A percentile compares a stretch with the other conserved stretches of the same genome.
Conservation (phyloP, 768 basidiomycete genomes). For the Chalciporus piperatus region DNA sequence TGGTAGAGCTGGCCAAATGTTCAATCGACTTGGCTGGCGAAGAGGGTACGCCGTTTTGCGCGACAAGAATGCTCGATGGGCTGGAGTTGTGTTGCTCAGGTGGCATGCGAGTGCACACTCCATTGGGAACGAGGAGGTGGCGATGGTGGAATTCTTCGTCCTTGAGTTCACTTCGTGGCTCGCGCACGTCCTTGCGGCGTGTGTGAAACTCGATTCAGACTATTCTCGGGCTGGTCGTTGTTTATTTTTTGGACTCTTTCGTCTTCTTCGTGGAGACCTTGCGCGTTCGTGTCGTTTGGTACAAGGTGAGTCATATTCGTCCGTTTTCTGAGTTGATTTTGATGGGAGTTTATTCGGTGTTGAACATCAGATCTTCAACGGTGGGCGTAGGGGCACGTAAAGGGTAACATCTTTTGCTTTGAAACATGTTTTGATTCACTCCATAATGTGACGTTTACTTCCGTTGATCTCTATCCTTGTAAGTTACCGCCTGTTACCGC, state of each 20-base stretch:
- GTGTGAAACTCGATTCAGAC: conserved; percentile 35
- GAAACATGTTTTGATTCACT: neutral
- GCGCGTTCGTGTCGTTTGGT: neutral
- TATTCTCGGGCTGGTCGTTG: conserved; percentile 27
- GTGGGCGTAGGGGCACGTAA: neutral
- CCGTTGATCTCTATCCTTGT: no score
- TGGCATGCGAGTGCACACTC: conserved; percentile 4
- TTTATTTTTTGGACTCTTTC: conserved; percentile 10
- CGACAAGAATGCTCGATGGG: neutral
- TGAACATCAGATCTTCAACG: neutral
- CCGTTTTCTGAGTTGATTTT: neutral
- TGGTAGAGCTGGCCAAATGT: no score
- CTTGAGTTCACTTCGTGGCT: conserved; percentile 31
- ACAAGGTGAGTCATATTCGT: neutral
- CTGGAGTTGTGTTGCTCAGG: neutral
- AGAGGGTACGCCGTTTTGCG: neutral
- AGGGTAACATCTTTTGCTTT: neutral
- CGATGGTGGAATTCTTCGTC: conserved; percentile 3
- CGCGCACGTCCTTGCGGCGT: conserved; percentile 1
- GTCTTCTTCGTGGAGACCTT: conserved; percentile 18
- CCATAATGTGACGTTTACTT: neutral
- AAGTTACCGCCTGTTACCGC: no score
- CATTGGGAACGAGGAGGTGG: conserved; percentile 22
- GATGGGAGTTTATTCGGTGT: neutral
- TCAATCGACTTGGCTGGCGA: neutral